These are phyloP conservation scores for Dinochytrium kinnereticum DNA, from an alignment of 371 early-diverging fungal species.

Conservation along the genomic window DNA sequence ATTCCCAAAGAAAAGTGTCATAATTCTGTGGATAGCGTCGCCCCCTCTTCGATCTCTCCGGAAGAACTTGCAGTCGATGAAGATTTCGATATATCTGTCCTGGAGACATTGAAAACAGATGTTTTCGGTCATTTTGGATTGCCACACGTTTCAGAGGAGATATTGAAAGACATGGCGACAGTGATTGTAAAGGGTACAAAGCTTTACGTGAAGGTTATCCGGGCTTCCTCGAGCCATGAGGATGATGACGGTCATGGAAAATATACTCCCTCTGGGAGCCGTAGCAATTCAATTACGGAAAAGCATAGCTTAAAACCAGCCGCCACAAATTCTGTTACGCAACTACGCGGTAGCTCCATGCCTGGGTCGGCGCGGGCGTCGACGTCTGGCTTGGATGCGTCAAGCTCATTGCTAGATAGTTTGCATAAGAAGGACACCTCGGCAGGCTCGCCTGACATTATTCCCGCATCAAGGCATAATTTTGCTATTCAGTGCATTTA, in stretches of 20 bases:
- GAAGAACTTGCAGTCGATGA: conserved; percentile 78
- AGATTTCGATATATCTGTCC: conserved; percentile 75
- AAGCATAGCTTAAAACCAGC: not conserved
- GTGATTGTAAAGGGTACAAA: conserved; percentile 64
- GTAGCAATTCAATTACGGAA: conserved; percentile 22
- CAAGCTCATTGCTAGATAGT: not conserved
- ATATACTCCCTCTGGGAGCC: conserved; percentile 35
- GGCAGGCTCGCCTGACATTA: conserved; percentile 49
- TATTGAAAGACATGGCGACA: conserved; percentile 61
- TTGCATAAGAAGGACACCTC: not conserved
- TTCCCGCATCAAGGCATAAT: conserved; percentile 70
- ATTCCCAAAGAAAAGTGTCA: too few relatives aligned
- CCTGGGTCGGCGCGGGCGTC: conserved; percentile 19
- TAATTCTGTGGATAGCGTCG: too few relatives aligned
- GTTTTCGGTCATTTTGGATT: conserved; percentile 72
- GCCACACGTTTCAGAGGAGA: conserved; percentile 65
- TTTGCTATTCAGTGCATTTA: conserved; percentile 74
- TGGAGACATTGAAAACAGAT: conserved; percentile 69
- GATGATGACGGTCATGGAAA: not conserved
- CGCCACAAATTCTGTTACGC: not conserved
- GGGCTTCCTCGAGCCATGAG: not conserved
- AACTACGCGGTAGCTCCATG: not conserved
- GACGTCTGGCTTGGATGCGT: not conserved
- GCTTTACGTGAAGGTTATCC: conserved; percentile 40
- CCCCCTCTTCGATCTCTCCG: conserved; percentile 63